phyloP scores from a whole-genome alignment of 148 eudicot species.

The Talinum fruticosum region DNA sequence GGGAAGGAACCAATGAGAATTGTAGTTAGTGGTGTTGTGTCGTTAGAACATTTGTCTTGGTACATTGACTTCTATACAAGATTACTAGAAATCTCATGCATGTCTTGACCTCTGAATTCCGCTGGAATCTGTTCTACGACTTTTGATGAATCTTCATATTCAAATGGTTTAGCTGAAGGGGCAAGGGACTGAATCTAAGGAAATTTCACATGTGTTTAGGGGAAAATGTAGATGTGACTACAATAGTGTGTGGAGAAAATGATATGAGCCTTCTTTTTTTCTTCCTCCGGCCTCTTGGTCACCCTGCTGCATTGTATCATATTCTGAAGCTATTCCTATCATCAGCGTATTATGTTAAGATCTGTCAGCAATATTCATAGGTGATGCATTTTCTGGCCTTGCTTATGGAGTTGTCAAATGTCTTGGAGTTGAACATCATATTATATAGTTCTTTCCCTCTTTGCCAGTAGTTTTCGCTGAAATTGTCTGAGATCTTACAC shows the following conservation, averaged over 20 bases:
- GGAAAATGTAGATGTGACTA: background rate
- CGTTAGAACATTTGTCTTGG: background rate
- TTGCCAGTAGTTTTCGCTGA: background rate
- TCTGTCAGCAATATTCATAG: background rate
- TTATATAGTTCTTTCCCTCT: background rate
- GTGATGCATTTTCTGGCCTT: background rate
- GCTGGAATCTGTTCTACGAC: background rate
- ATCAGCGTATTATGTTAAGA: background rate
- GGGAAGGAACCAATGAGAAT: background rate
- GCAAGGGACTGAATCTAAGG: background rate
- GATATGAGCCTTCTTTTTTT: background rate
- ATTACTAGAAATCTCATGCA: background rate
- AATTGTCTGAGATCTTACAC: slow-evolving; percentile 6
- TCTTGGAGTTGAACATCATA: background rate
- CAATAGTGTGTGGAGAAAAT: background rate
- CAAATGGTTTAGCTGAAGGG: background rate
- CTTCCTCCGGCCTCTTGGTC: too few relatives aligned
- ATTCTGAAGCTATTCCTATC: background rate
- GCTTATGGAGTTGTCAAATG: background rate
- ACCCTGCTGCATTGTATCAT: background rate
- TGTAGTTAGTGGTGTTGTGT: background rate
- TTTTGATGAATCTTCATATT: background rate
- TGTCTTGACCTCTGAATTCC: background rate
- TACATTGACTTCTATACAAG: background rate
- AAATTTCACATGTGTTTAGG: background rate